Base-by-base conservation (phyloP, 192 early-diverging fungal genomes). In the Backusella morwellensis region DNA sequence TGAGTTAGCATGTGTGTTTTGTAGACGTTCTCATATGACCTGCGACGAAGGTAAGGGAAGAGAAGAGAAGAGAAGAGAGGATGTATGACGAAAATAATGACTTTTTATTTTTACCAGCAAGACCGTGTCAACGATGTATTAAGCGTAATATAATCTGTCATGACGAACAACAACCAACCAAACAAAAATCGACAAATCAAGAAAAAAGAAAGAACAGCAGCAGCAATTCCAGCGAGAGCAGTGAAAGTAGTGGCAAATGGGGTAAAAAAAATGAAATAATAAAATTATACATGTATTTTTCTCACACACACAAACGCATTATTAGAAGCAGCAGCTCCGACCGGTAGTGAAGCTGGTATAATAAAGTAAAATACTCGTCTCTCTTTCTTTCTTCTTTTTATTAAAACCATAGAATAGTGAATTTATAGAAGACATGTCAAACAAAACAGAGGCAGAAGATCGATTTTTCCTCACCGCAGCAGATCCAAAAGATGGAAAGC, bases 81-180 rank as follows among this genome's bases (percentile, higher is more conserved):
- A 35, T 34, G 29, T 12, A 67, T 17, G 35, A 35, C 29, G 8
- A 71, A 14, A 8, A 29, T 41, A 32, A 5, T 68, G 1, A 38
- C 17, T 67, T 35, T 35, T 67, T 15, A 1, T 67, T 34, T 19
- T 69, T 69, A 6, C 8, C 41, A 70, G 69, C 26, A 12, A 90
- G 97, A n/a, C 97, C 96, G 32, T 98, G 97, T 82, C 93, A 95
- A 82, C 91, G 96, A 56, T 98, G 97, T 76, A 94, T 97, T 73
- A 95, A 97, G 80, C 91, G 97, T 44, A 94, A 92, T 77, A 97
- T 98, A 73, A 81, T 96, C 38, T 98, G 97, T 85, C 92, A 91
- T 36, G 94, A 98, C 78, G 67, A 68, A 3, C 32, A 32, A 32
- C 32, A 32, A 40, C 67, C 67, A n/a, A 38, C 66, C n/a, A 9